Percentiles rank a stretch among this genome's conserved stretches.
These are phyloP conservation scores for Neoascochyta sp. DNA, from an alignment of 2,329 filamentous ascomycete species.

Conservation along the genomic window DNA sequence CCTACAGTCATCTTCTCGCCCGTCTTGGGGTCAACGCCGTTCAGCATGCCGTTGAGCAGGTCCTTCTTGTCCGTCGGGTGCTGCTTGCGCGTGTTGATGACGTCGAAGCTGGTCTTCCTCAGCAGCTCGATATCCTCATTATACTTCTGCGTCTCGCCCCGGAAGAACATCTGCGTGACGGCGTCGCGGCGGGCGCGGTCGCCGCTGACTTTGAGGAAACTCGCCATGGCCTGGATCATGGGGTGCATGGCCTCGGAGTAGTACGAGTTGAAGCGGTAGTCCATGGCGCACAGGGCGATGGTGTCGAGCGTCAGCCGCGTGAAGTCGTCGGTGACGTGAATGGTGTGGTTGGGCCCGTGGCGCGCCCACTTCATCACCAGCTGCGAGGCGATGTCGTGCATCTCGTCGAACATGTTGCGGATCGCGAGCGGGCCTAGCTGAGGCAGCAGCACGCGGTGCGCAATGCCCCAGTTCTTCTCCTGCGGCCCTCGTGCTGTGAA, in stretches of 20 bases:
- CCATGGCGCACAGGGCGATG: slow-evolving; percentile 40
- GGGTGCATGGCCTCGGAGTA: slow-evolving; percentile 38
- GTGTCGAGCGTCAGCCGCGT: slow-evolving; percentile 39
- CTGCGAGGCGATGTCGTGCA: slow-evolving; percentile 60
- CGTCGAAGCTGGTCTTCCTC: slow-evolving; percentile 53
- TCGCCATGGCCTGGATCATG: slow-evolving; percentile 38
- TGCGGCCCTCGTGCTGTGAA: slow-evolving; percentile 42
- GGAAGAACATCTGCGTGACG: slow-evolving; percentile 36
- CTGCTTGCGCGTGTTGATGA: slow-evolving; percentile 55
- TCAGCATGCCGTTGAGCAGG: slow-evolving; percentile 58
- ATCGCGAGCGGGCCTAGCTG: slow-evolving; percentile 68
- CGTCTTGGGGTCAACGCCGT: slow-evolving; percentile 59
- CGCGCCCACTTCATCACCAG: slow-evolving; percentile 66
- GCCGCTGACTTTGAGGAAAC: slow-evolving; percentile 37
- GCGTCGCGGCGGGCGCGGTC: slow-evolving; percentile 30
- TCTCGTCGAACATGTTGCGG: slow-evolving; percentile 60
- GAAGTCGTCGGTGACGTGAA: slow-evolving; percentile 39
- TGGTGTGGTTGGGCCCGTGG: slow-evolving; percentile 38
- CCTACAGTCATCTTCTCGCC: slow-evolving; percentile 50
- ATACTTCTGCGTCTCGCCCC: slow-evolving; percentile 46
- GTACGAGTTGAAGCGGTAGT: slow-evolving; percentile 43
- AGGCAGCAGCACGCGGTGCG: slow-evolving; percentile 62
- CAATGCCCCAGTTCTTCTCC: slow-evolving; percentile 50
- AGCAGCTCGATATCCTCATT: slow-evolving; percentile 52
- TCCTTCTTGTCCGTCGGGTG: slow-evolving; percentile 58